Conservation (phyloP, 768 basidiomycete genomes). For the Agaricus bisporus region DNA sequence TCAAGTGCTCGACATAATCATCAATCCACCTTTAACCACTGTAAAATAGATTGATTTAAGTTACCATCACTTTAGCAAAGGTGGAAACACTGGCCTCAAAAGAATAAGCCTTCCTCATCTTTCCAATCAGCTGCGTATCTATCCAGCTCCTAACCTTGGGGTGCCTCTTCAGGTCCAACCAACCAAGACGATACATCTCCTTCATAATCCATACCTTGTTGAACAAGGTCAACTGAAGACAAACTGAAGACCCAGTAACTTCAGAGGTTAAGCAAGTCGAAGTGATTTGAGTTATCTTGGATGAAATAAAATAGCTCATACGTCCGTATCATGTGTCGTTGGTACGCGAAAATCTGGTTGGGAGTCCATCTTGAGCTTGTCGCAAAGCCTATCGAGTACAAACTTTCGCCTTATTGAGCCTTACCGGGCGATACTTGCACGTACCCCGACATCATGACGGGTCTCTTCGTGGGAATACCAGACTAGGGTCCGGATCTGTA, state of each 20-base stretch:
- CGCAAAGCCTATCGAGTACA: slow-evolving; percentile 12
- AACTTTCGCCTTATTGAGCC: slow-evolving; percentile 76
- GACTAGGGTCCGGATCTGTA: too few species aligned
- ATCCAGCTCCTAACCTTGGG: slow-evolving; percentile 78
- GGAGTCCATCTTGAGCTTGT: too few species aligned
- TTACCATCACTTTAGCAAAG: background rate
- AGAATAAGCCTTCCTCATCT: slow-evolving; percentile 93
- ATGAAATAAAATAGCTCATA: slow-evolving; percentile 78
- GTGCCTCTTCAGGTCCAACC: slow-evolving; percentile 70
- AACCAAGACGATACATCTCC: slow-evolving; percentile 70
- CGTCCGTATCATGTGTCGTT: slow-evolving; percentile 88
- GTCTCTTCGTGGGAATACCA: too few species aligned
- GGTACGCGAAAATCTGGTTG: slow-evolving; percentile 83
- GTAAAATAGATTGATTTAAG: background rate
- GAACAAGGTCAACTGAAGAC: slow-evolving; percentile 70
- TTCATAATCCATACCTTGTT: slow-evolving; percentile 93
- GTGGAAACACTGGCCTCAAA: slow-evolving; percentile 63
- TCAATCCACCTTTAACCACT: slow-evolving; percentile 6
- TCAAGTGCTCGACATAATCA: slow-evolving; percentile 44
- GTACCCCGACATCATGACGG: too few species aligned
- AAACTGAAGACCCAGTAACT: too few species aligned
- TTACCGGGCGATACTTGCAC: slow-evolving; percentile 43
- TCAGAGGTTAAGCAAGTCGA: slow-evolving; percentile 86
- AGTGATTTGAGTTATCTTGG: slow-evolving; percentile 76
- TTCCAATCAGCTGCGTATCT: slow-evolving; percentile 77